A percentile compares a stretch with the other conserved stretches of the same genome.
These are phyloP conservation scores for Leccinellum rugosiceps DNA, from an alignment of 768 basidiomycete genomes.

Conservation along the genomic window DNA sequence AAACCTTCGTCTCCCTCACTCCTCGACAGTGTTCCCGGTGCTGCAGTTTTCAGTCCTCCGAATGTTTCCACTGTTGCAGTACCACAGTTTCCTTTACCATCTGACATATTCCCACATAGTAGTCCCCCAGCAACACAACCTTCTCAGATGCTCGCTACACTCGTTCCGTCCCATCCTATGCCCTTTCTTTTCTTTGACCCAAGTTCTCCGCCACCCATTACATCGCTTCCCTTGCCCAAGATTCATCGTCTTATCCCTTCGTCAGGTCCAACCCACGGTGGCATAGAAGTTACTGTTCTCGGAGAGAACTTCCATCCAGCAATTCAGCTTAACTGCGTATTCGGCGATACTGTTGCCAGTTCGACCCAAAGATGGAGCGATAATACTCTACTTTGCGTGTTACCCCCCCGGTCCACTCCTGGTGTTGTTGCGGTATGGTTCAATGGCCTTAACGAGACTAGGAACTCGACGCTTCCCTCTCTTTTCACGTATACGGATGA, in stretches of 20 bases:
- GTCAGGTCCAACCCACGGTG: conserved; percentile 84
- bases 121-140: conserved; percentile 15
- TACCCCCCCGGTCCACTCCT: conserved; percentile 77
- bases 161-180: conserved; percentile 40
- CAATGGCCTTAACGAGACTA: conserved; percentile 64
- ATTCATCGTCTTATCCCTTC: conserved; percentile 86
- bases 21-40: conserved; percentile 1
- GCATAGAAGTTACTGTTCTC: conserved; percentile 91
- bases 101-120: conserved; percentile 20
- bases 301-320: conserved; percentile 86
- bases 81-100: conserved; percentile 16
- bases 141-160: conserved; percentile 15
- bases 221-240: conserved; percentile 57
- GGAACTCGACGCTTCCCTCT: conserved; percentile 50
- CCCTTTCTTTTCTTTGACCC: conserved; percentile 64
- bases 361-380: conserved; percentile 91
- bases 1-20: conserved; percentile 10
- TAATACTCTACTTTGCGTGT: conserved; percentile 85
- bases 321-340: conserved; percentile 71
- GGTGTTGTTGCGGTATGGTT: conserved; percentile 92
- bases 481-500: conserved; percentile 91
- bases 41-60: conserved; percentile 15
- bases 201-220: conserved; percentile 42
- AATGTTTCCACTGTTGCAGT: conserved; percentile 13
- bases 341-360: conserved; percentile 79